phyloP scores from a whole-genome alignment of 257 asterid genomes.

The Cruciata laevipes region DNA sequence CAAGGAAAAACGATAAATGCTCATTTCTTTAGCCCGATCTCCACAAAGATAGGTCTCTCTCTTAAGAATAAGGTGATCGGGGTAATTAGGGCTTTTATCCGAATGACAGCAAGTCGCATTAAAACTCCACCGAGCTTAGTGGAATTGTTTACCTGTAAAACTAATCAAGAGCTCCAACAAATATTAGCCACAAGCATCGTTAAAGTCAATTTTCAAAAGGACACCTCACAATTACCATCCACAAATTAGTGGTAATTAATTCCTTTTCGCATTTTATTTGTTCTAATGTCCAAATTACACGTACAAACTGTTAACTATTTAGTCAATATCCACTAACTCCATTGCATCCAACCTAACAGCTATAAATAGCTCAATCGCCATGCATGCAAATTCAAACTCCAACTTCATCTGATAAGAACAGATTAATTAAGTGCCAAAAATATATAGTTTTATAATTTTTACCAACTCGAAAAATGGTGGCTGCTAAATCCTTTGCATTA shows the following conservation, averaged over 20 bases:
- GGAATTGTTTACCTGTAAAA: conserved; percentile 13
- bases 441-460: background rate
- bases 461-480: conserved; percentile 5
- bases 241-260: background rate
- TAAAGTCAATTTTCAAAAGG: background rate
- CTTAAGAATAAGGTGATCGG: no score
- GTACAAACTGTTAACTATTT: background rate
- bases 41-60: no score
- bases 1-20: no score
- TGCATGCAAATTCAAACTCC: background rate
- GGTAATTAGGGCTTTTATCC: no score
- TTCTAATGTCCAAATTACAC: background rate
- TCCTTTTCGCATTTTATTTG: background rate
- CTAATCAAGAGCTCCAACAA: background rate
- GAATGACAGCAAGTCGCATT: background rate
- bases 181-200: conserved; percentile 3
- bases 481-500: conserved; percentile 13
- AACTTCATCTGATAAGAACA: background rate
- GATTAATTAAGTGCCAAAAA: background rate
- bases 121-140: conserved; percentile 12
- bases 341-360: background rate
- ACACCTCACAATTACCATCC: background rate
- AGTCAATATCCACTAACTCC: background rate
- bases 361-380: conserved; percentile 14
- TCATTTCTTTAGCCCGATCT: no score